Base-by-base conservation (phyloP, 1,139 yeast species). In the Suhomyces choctaworum region DNA sequence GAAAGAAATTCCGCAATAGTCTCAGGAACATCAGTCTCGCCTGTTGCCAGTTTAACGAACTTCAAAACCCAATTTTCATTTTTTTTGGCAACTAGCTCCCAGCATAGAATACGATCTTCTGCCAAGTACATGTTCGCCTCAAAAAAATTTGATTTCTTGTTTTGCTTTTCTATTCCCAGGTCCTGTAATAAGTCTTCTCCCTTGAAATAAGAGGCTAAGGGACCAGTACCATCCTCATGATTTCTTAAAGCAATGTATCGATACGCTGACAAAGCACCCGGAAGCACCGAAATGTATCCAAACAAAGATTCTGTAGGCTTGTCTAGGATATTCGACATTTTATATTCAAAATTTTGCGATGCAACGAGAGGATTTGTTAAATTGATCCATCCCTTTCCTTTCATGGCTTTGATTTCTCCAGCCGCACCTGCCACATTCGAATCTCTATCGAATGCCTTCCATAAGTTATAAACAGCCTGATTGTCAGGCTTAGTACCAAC, bases 351-450 rank as follows among this genome's bases (percentile, higher is more conserved):
- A 58, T 92, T 90, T 58, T 92, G 98, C 0, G 97, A 88, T 0
- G 97, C 97, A 25, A 92, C 96, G 31, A 92, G 66, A 3, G 98
- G 98, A 56, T 90, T 92, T 20, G 87, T 62, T 46, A 92, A 66
- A 44, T 88, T 86, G 16, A 67, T 55, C 76, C 96, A 87, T 12
- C 81, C 84, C 54, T 80, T 84, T 28, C 97, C 97, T 50, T 85
- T 87, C 86, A 90, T 84, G 1, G 97, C 89, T 45, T 84, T 85
- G 54, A 92, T 89, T 60, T 92, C 97, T 42, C 98, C 98, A 12
- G 97, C 96, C 1, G 96, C 97, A 47, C 97, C 98, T 1, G 96
- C 98, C 37, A 90, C 96, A 52, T 90, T 89, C 1, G 97, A 88
- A 58, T 92, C 97, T 50, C 82, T 76, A 58, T 92, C 97, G 58